A percentile compares a stretch with the other conserved stretches of the same genome.
These are phyloP conservation scores for Nicotiana knightiana DNA, from an alignment of 257 asterid species.

Conservation along the genomic window DNA sequence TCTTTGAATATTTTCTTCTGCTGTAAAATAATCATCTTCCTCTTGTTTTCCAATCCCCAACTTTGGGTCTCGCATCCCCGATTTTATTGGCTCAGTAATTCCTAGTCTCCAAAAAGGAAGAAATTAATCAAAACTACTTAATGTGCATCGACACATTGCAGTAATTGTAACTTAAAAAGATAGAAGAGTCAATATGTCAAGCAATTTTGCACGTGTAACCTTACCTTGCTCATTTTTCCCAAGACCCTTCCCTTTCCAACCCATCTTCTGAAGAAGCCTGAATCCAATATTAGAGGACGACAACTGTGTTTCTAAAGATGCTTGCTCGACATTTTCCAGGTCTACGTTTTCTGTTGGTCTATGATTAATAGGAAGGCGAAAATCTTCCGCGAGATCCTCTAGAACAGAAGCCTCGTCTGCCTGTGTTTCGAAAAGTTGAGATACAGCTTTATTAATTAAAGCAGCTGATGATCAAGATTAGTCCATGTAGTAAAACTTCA, in stretches of 20 bases:
- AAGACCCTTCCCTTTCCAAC: slow-evolving; percentile 99
- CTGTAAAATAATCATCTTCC: slow-evolving; percentile 91
- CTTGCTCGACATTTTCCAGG: slow-evolving; percentile 89
- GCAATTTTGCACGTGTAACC: neutral
- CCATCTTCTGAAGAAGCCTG: slow-evolving; percentile 97
- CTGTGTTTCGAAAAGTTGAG: slow-evolving; percentile 24
- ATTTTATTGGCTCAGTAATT: slow-evolving; percentile 87
- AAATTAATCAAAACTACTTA: neutral
- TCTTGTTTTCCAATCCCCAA: slow-evolving; percentile 98
- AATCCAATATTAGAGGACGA: slow-evolving; percentile 80
- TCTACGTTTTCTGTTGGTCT: slow-evolving; percentile 86
- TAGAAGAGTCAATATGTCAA: neutral
- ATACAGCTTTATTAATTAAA: neutral
- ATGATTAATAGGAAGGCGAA: slow-evolving; percentile 77
- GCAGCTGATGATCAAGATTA: neutral
- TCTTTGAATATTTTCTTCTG: slow-evolving; percentile 98
- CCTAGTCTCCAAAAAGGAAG: slow-evolving; percentile 35
- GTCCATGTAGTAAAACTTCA: neutral
- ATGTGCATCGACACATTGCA: neutral
- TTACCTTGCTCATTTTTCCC: slow-evolving; percentile 97
- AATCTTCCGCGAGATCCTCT: slow-evolving; percentile 90
- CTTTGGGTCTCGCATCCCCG: slow-evolving; percentile 88
- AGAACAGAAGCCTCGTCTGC: slow-evolving; percentile 65
- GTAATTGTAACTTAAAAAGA: neutral
- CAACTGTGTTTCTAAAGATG: slow-evolving; percentile 77